Percentiles rank a stretch among this genome's conserved stretches.
Evolutionary conservation across 441 rosid genomes (phyloP).

Genomic region (Dalechampia spathulata): DNA sequence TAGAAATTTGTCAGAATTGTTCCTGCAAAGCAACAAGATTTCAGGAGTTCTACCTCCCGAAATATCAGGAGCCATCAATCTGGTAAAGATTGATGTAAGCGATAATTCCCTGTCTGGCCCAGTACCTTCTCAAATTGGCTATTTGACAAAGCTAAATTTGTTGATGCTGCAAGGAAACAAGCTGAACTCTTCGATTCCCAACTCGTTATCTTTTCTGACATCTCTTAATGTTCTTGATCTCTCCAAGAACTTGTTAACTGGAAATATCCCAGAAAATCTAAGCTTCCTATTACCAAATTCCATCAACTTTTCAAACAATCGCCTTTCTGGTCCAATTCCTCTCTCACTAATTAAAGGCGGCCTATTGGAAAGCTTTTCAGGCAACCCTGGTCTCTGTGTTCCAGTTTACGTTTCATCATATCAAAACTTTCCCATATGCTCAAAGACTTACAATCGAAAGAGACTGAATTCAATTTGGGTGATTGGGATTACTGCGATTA

Average conservation of each 20-base stretch:
- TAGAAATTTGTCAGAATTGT: slow-evolving; percentile 75
- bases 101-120: slow-evolving; percentile 68
- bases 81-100: slow-evolving; percentile 89
- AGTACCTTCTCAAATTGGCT: slow-evolving; percentile 72
- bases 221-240: slow-evolving; percentile 87
- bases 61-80: slow-evolving; percentile 55
- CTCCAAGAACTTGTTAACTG: slow-evolving; percentile 66
- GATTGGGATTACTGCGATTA: slow-evolving; percentile 37
- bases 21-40: slow-evolving; percentile 62
- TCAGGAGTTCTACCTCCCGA: slow-evolving; percentile 66
- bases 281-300: slow-evolving; percentile 62
- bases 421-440: slow-evolving; percentile 50
- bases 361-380: slow-evolving; percentile 69
- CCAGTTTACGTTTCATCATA: slow-evolving; percentile 40
- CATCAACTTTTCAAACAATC: slow-evolving; percentile 69
- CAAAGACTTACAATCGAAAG: slow-evolving; percentile 35
- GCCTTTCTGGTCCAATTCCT: slow-evolving; percentile 85
- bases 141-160: slow-evolving; percentile 59
- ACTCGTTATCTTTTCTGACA: slow-evolving; percentile 54
- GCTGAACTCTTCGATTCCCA: slow-evolving; percentile 59
- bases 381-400: slow-evolving; percentile 80
- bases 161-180: slow-evolving; percentile 65
- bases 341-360: slow-evolving; percentile 58
- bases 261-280: slow-evolving; percentile 65
- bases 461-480: slow-evolving; percentile 56